A percentile compares a stretch with the other conserved stretches of the same genome.
phyloP scores from a whole-genome alignment of 2,329 filamentous ascomycete species.

The Diaporthe sp. region DNA sequence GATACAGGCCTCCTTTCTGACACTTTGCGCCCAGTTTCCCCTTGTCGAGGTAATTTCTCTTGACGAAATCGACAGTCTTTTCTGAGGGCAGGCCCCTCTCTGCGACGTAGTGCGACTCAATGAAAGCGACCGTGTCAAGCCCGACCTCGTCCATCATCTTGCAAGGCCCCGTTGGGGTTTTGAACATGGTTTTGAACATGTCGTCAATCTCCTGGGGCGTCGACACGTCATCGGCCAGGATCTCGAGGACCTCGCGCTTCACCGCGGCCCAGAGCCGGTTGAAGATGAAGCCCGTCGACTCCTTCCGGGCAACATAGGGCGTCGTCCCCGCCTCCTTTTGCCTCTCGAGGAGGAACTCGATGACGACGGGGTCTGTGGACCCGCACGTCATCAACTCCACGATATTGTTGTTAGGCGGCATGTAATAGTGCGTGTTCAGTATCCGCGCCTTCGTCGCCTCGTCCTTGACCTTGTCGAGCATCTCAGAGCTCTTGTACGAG shows the following conservation, averaged over 20 bases:
- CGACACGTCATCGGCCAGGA: conserved; percentile 49
- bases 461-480: conserved; percentile 56
- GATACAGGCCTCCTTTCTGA: conserved; percentile 54
- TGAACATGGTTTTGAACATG: conserved; percentile 34
- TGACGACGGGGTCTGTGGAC: conserved; percentile 45
- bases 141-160: conserved; percentile 51
- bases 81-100: conserved; percentile 57
- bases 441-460: conserved; percentile 50
- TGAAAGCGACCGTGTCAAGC: conserved; percentile 48
- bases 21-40: conserved; percentile 62
- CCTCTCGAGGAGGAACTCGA: conserved; percentile 46
- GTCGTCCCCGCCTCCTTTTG: conserved; percentile 46
- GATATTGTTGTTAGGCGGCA: conserved; percentile 48
- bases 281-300: conserved; percentile 50
- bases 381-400: conserved; percentile 53
- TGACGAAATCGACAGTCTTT: conserved; percentile 59
- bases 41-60: conserved; percentile 56
- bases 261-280: conserved; percentile 52
- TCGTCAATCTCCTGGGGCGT: conserved; percentile 49
- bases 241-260: conserved; percentile 50
- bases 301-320: conserved; percentile 46
- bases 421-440: conserved; percentile 52
- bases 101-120: conserved; percentile 46
- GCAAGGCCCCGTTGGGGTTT: conserved; percentile 46
- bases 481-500: conserved; percentile 63